Evolutionary conservation across 1,284 basidiomycete genomes (phyloP).

Genomic region (Neolentinus lepideus): DNA sequence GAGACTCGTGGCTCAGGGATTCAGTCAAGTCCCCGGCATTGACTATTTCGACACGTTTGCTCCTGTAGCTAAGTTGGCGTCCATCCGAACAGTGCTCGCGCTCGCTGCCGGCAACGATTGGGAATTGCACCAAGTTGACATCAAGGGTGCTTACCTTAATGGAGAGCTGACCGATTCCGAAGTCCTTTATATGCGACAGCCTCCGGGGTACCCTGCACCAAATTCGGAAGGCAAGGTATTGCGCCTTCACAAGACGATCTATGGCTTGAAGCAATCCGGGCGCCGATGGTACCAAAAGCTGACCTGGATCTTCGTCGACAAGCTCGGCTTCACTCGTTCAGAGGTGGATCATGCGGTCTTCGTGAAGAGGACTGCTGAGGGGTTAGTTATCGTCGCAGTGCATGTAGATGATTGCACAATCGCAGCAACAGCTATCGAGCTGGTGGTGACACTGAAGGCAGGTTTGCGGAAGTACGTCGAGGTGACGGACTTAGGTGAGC

Average conservation of each 20-base stretch:
- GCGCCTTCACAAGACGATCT: conserved; percentile 11
- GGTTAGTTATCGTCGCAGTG: conserved; percentile 15
- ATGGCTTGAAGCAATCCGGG: conserved; percentile 14
- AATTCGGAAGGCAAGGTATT: conserved; percentile 10
- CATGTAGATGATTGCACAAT: conserved; percentile 25
- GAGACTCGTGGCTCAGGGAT: conserved; percentile 32
- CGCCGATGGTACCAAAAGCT: conserved; percentile 14
- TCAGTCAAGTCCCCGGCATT: conserved; percentile 28
- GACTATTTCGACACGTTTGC: conserved; percentile 35
- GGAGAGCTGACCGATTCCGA: conserved; percentile 21
- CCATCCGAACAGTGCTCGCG: conserved; percentile 26
- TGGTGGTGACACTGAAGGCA: conserved; percentile 6
- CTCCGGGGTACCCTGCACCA: conserved; percentile 17
- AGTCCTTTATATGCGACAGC: conserved; percentile 25
- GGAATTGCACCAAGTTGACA: conserved; percentile 33
- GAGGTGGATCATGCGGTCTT: conserved; percentile 15
- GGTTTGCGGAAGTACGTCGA: conserved; percentile 5
- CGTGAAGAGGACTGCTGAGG: conserved; percentile 2
- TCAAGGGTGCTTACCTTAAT: conserved; percentile 34
- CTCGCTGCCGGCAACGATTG: conserved; percentile 24
- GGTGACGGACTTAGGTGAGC: conserved; percentile 12
- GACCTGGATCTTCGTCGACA: conserved; percentile 3
- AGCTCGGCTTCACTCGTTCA: conserved; percentile 11
- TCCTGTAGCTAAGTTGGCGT: conserved; percentile 26
- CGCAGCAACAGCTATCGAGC: conserved; percentile 1